phyloP scores from a whole-genome alignment of 2,329 filamentous ascomycete species.

The Penicillium sp. region DNA sequence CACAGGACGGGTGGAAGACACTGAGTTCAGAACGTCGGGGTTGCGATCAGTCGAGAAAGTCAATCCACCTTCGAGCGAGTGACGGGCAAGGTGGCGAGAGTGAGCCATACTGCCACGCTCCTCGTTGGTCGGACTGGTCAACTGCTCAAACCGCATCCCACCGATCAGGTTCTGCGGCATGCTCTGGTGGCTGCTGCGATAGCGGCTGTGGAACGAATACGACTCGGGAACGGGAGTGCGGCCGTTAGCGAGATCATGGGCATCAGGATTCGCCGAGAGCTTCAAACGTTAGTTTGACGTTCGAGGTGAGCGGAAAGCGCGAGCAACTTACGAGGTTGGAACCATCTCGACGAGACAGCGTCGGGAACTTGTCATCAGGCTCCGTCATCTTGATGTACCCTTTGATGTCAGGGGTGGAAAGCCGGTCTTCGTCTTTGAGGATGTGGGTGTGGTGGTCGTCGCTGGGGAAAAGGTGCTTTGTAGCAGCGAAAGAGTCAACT shows the following conservation, averaged over 20 bases:
- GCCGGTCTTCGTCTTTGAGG: constrained; percentile 50
- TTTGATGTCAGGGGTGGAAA: constrained; percentile 66
- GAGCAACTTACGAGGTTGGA: constrained; percentile 55
- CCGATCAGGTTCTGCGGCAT: constrained; percentile 58
- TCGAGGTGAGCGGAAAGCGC: not conserved
- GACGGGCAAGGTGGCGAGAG: constrained; percentile 44
- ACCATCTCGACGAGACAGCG: constrained; percentile 55
- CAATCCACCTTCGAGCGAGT: constrained; percentile 49
- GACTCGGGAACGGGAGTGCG: constrained; percentile 67
- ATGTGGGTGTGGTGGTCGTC: constrained; percentile 63
- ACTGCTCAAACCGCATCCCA: constrained; percentile 43
- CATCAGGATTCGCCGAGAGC: constrained; percentile 78
- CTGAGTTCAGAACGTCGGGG: constrained; percentile 29
- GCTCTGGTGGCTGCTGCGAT: constrained; percentile 65
- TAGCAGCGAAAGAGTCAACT: constrained; percentile 80
- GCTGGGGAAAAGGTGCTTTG: constrained; percentile 83
- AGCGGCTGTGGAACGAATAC: constrained; percentile 67
- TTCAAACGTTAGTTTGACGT: constrained; percentile 51
- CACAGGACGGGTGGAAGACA: constrained; percentile 42
- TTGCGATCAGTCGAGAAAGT: constrained; percentile 34
- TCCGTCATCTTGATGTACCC: constrained; percentile 71
- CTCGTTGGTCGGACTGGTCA: constrained; percentile 36
- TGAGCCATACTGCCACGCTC: constrained; percentile 29
- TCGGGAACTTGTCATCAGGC: constrained; percentile 83
- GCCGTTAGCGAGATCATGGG: constrained; percentile 75